Evolutionary conservation across 2,329 filamentous ascomycete species (phyloP).

Genomic region (Sporothrix pseudoabietina): DNA sequence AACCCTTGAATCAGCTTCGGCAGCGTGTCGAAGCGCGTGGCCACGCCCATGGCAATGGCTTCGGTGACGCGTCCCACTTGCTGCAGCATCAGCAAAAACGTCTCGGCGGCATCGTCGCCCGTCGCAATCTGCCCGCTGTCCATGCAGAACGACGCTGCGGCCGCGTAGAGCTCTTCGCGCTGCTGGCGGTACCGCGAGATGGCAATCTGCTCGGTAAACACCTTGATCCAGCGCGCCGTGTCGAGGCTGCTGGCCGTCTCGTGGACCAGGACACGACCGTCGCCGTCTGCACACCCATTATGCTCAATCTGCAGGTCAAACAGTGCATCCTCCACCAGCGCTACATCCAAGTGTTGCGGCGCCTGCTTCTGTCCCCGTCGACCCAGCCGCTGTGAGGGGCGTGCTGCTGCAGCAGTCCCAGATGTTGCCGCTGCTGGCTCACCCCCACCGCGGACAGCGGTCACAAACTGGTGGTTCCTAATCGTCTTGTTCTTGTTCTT

Average conservation of each 20-base stretch:
- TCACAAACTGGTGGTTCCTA: conserved; percentile 68
- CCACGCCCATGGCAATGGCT: conserved; percentile 71
- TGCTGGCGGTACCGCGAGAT: conserved; percentile 70
- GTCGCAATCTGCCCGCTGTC: conserved; percentile 73
- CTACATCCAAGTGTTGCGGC: conserved; percentile 63
- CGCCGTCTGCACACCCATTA: conserved; percentile 40
- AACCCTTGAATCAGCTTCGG: conserved; percentile 61
- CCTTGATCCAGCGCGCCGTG: conserved; percentile 71
- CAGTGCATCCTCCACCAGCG: conserved; percentile 69
- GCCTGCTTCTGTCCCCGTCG: conserved; percentile 47
- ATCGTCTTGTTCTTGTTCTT: conserved; percentile 68
- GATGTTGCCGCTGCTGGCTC: not conserved
- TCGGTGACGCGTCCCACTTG: conserved; percentile 72
- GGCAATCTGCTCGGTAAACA: conserved; percentile 77
- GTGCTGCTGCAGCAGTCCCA: conserved; percentile 29
- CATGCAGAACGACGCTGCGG: conserved; percentile 73
- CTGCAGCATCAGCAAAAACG: conserved; percentile 74
- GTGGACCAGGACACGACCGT: conserved; percentile 61
- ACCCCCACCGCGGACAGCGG: conserved; percentile 56
- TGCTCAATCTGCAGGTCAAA: conserved; percentile 70
- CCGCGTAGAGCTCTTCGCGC: conserved; percentile 50
- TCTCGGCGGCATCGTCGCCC: conserved; percentile 66
- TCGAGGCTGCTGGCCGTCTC: conserved; percentile 64
- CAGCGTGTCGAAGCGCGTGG: conserved; percentile 61
- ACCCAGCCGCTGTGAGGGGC: conserved; percentile 33